These are phyloP conservation scores for Xerocomus minutiporus DNA, from an alignment of 1,284 basidiomycete species.

Conservation along the genomic window DNA sequence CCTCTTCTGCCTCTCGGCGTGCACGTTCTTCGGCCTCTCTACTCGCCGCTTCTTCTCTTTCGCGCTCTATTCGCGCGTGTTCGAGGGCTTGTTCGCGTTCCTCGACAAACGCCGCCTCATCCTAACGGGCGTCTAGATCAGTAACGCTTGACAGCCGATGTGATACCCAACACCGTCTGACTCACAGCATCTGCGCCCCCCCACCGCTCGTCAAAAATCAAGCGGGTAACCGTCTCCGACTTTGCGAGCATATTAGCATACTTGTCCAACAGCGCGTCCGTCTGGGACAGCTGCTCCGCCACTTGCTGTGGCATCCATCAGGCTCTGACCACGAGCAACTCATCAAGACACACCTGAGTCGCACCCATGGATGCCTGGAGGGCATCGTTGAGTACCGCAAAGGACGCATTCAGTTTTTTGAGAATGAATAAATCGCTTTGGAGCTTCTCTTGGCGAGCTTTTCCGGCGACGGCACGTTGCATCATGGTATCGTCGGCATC, in stretches of 20 bases:
- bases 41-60: slow-evolving; percentile 49
- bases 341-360: slow-evolving; percentile 50
- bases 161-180: not conserved
- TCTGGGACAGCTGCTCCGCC: slow-evolving; percentile 59
- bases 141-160: too few relatives aligned
- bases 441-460: slow-evolving; percentile 63
- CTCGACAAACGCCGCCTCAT: slow-evolving; percentile 49
- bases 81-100: slow-evolving; percentile 48
- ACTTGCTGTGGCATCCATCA: slow-evolving; percentile 45
- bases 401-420: slow-evolving; percentile 64
- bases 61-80: slow-evolving; percentile 44
- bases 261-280: slow-evolving; percentile 66
- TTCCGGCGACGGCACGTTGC: slow-evolving; percentile 32
- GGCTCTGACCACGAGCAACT: not conserved
- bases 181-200: slow-evolving; percentile 64
- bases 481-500: slow-evolving; percentile 22
- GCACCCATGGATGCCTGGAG: slow-evolving; percentile 56
- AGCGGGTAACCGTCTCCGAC: slow-evolving; percentile 58
- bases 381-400: slow-evolving; percentile 62
- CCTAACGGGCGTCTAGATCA: slow-evolving; percentile 38
- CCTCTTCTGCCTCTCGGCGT: slow-evolving; percentile 41
- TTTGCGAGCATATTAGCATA: slow-evolving; percentile 65
- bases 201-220: slow-evolving; percentile 74
- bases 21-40: slow-evolving; percentile 47
- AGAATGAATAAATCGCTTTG: slow-evolving; percentile 67